These are phyloP conservation scores for Starmera dryadoides DNA, from an alignment of 805 yeast species.

Conservation along the genomic window DNA sequence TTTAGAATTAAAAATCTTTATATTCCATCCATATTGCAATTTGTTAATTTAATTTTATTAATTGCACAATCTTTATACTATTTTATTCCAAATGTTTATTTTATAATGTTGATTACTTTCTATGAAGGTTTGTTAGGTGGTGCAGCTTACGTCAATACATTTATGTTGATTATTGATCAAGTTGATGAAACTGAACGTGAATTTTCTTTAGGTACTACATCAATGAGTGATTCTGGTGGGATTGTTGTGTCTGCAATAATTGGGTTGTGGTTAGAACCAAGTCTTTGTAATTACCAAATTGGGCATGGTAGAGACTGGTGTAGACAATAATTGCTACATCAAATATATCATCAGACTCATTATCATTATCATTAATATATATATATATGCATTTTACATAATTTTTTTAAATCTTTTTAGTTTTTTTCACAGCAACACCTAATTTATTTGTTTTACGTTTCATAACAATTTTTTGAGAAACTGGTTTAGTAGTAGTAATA, in stretches of 20 bases:
- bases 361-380: no score
- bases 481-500: no score
- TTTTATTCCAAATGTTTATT: conserved; percentile 52
- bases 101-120: conserved; percentile 55
- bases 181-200: conserved; percentile 48
- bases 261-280: conserved; percentile 68
- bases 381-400: no score
- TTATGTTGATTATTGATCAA: conserved; percentile 63
- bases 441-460: conserved; percentile 11
- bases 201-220: conserved; percentile 77
- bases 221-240: conserved; percentile 81
- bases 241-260: conserved; percentile 73
- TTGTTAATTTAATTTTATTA: conserved; percentile 50
- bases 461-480: conserved; percentile 5
- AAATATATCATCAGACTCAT: background rate
- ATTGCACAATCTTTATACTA: conserved; percentile 58
- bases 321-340: conserved; percentile 24
- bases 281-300: conserved; percentile 66
- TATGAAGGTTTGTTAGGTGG: conserved; percentile 94
- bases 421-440: conserved; percentile 10
- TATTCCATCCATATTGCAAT: conserved; percentile 59
- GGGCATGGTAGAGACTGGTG: conserved; percentile 79
- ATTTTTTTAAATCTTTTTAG: no score
- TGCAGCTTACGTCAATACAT: conserved; percentile 83
- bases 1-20: conserved; percentile 54